Conservation (phyloP, 2,329 filamentous ascomycete species). For the Clarireedia hainanense region DNA sequence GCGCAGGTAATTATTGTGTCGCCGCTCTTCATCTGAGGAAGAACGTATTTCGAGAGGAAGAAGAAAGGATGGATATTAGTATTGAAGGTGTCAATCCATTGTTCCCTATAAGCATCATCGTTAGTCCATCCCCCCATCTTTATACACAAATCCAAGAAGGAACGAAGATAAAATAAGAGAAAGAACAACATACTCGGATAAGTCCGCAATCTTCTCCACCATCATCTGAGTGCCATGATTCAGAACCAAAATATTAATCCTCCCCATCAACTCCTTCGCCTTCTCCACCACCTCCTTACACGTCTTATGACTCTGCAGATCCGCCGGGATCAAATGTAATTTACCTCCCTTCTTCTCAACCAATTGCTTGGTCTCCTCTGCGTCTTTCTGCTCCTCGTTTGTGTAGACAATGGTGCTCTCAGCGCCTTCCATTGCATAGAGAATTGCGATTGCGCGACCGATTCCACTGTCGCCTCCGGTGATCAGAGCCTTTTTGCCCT, state of each 20-base stretch:
- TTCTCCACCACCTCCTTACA: constrained; percentile 63
- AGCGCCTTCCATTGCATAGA: constrained; percentile 77
- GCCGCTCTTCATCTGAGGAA: constrained; percentile 68
- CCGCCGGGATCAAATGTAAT: constrained; percentile 55
- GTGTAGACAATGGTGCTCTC: constrained; percentile 67
- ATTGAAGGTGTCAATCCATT: constrained; percentile 74
- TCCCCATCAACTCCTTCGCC: constrained; percentile 56
- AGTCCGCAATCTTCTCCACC: constrained; percentile 60
- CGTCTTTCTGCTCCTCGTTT: constrained; percentile 68
- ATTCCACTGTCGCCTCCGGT: constrained; percentile 78
- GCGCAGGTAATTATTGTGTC: constrained; percentile 79
- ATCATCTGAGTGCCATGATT: constrained; percentile 73
- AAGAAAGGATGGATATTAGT: constrained; percentile 80
- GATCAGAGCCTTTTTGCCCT: constrained; percentile 69
- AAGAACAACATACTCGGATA: constrained; percentile 50
- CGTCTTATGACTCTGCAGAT: constrained; percentile 57
- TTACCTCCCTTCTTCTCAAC: constrained; percentile 61
- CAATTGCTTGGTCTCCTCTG: constrained; percentile 62
- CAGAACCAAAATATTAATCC: constrained; percentile 67
- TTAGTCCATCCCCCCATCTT: not conserved
- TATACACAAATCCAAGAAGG: too few species aligned
- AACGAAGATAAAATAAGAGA: not conserved
- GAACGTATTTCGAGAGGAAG: constrained; percentile 68
- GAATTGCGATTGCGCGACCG: constrained; percentile 64
- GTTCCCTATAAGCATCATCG: constrained; percentile 43